Evolutionary conservation across 148 eudicot species (phyloP).

Genomic region (Vaccinium macrocarpon): DNA sequence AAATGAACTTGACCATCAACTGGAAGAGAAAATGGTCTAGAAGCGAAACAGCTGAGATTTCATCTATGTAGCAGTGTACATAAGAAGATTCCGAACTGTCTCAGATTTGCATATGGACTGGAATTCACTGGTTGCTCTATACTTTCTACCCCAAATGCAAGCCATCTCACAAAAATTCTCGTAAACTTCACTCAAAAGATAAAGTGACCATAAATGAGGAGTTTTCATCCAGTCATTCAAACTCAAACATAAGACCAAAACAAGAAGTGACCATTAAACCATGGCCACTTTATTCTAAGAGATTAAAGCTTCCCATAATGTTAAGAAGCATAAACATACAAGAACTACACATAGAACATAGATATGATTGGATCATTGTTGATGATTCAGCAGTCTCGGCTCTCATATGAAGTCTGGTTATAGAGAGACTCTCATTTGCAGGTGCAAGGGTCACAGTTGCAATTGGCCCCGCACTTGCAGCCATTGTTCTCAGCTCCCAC

Average conservation of each 20-base stretch:
- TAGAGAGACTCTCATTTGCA: conserved; percentile 50
- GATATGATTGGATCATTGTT: not conserved
- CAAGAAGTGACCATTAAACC: not conserved
- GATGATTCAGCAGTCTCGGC: not conserved
- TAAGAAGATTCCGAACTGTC: not conserved
- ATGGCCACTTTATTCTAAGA: not conserved
- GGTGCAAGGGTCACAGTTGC: conserved; percentile 78
- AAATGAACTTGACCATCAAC: no score
- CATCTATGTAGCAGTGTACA: not conserved
- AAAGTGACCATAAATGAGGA: not conserved
- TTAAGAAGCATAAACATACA: not conserved
- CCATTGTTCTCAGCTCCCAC: conserved; percentile 56
- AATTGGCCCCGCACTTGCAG: conserved; percentile 75
- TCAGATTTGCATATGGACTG: not conserved
- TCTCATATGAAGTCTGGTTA: not conserved
- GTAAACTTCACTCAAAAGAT: not conserved
- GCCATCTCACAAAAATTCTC: not conserved
- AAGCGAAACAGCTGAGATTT: not conserved
- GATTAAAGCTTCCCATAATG: not conserved
- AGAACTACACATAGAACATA: not conserved
- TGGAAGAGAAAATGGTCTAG: not conserved
- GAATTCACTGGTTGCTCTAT: not conserved
- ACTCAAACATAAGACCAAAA: not conserved
- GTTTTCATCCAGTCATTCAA: not conserved
- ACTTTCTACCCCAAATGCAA: not conserved